Percentiles rank a stretch among this genome's conserved stretches.
phyloP scores from a whole-genome alignment of 1,284 basidiomycete species.

The Apiotrichum akiyoshidainum region DNA sequence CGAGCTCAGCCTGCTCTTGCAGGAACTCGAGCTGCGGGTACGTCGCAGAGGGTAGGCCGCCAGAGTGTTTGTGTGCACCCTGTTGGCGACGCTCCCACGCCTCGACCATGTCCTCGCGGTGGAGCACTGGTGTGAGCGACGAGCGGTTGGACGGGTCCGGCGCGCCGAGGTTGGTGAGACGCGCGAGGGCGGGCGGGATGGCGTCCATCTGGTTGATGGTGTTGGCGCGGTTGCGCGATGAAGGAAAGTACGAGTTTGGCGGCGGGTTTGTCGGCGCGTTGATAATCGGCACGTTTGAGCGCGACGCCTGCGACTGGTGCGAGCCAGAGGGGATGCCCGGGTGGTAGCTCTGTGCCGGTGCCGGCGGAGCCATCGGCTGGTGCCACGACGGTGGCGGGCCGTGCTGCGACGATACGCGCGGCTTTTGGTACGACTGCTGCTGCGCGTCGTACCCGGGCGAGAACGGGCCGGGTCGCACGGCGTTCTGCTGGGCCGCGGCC shows the following conservation, averaged over 20 bases:
- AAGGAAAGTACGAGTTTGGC: conserved; percentile 64
- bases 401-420: conserved; percentile 44
- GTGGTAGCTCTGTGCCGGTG: conserved; percentile 27
- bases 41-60: conserved; percentile 54
- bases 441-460: conserved; percentile 32
- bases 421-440: conserved; percentile 15
- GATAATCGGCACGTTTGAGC: conserved; percentile 44
- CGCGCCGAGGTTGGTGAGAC: conserved; percentile 76
- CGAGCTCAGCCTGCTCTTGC: conserved; percentile 86
- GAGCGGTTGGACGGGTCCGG: conserved; percentile 67
- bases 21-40: conserved; percentile 84
- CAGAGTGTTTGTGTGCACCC: conserved; percentile 40
- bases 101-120: conserved; percentile 81
- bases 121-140: conserved; percentile 79
- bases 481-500: conserved; percentile 41
- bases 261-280: conserved; percentile 51
- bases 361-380: conserved; percentile 26
- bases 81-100: conserved; percentile 80
- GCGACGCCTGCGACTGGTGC: conserved; percentile 30
- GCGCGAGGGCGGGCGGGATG: conserved; percentile 84
- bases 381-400: conserved; percentile 12
- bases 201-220: conserved; percentile 81
- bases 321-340: conserved; percentile 25
- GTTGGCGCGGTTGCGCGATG: conserved; percentile 68
- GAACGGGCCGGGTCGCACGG: conserved; percentile 35